phyloP scores from a whole-genome alignment of 225 moss, liverwort and hornwort genomes.

The Polytrichum commune region DNA sequence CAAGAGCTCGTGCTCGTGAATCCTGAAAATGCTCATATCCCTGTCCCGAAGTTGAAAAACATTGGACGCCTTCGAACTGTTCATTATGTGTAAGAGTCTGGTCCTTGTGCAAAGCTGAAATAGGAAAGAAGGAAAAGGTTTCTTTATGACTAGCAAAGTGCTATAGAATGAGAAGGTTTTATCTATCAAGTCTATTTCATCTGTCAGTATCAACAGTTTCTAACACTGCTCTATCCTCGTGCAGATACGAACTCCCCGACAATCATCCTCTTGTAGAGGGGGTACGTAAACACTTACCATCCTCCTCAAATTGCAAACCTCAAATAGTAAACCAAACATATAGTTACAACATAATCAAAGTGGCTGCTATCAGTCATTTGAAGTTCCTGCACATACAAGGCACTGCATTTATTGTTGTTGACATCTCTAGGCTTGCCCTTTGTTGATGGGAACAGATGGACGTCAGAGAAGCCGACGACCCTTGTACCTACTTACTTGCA shows the following conservation, averaged over 20 bases:
- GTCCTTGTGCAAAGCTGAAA: neutral
- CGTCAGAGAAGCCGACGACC: constrained; percentile 71
- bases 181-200: no score
- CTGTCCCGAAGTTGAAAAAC: constrained; percentile 76
- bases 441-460: constrained; percentile 55
- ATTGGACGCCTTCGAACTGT: constrained; percentile 79
- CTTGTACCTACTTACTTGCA: constrained; percentile 71
- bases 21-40: constrained; percentile 37
- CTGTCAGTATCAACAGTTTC: neutral
- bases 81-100: constrained; percentile 77
- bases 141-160: no score
- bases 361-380: no score
- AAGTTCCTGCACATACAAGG: no score
- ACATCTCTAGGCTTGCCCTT: neutral
- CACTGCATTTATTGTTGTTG: constrained; percentile 1
- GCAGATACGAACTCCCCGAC: constrained; percentile 87
- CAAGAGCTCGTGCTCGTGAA: constrained; percentile 64
- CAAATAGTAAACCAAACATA: no score
- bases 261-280: constrained; percentile 62
- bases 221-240: neutral
- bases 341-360: no score
- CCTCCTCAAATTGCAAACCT: neutral
- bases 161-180: no score
- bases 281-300: constrained; percentile 29
- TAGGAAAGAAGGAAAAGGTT: no score